Base-by-base conservation (phyloP, 176 grass and related monocot genomes). In the Zoysia japonica region DNA sequence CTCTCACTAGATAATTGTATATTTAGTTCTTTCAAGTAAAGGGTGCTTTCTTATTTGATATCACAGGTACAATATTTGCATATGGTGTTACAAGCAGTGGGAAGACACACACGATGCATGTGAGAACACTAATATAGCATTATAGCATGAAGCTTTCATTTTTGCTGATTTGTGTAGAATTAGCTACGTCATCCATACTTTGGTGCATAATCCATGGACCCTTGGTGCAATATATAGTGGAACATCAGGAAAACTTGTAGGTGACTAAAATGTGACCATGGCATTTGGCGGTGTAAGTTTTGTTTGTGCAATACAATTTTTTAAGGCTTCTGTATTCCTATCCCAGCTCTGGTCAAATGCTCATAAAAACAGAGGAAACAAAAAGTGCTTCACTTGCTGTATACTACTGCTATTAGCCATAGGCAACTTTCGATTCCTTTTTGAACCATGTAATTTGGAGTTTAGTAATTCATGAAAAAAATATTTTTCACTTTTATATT, bases 101-200 rank as follows among this genome's bases (percentile, higher is more conserved):
- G 70, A 99, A 99, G 88, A 99, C 96, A 71, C 96, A 99, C 81
- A 96, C 96, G 7, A 99, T 99, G 96, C 96, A 99, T 91, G 96
- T 99, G 75, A 99, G 90, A 35, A 40, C 12, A 85, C 46, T 76
- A 80, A 63, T 67, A 83, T 65, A 71, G 14, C 59, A 48, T 71
- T 60, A 83, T 59, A 65, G n/a, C 59, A 17, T 77, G 5, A 65
- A 67, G 1, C 28, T 72, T 87, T 77, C 47, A 56, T 17, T 55
- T 39, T 55, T 78, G 9, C 5, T 5, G n/a, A 50, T 50, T 82
- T 6, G 13, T 35, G 3, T 78, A 61, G 48, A 60, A 48, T 47
- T 82, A 65, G 28, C 12, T 70, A 50, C 19, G 20, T 7, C 7
- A 46, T 79, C 54, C 7, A 16, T 79, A 68, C 35, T 45, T 14